A percentile compares a stretch with the other conserved stretches of the same genome.
Conservation (phyloP, 2,329 filamentous ascomycete genomes). For the Colletotrichum somersetense region DNA sequence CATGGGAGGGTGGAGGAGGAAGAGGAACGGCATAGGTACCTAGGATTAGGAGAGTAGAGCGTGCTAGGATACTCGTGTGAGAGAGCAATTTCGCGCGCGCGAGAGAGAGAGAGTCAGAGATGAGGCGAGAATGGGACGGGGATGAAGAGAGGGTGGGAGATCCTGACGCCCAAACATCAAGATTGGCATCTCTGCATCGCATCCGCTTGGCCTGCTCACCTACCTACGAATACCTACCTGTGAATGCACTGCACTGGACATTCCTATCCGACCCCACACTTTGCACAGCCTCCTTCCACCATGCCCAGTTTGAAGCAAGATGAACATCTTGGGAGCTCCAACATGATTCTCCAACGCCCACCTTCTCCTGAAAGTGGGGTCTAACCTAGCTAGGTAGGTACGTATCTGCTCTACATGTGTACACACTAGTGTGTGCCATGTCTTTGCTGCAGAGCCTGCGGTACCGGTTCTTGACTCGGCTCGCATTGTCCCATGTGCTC, state of each 20-base stretch:
- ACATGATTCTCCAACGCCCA: constrained; percentile 37
- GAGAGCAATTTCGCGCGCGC: neutral
- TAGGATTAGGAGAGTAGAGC: neutral
- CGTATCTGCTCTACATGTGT: too few species aligned
- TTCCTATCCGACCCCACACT: constrained; percentile 41
- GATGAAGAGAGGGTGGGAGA: neutral
- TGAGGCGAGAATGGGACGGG: neutral
- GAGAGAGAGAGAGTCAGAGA: neutral
- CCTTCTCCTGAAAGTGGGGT: constrained; percentile 41
- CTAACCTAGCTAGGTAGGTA: too few species aligned
- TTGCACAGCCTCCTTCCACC: constrained; percentile 42
- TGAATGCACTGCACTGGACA: constrained; percentile 29
- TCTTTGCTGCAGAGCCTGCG: constrained; percentile 32
- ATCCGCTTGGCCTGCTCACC: constrained; percentile 22
- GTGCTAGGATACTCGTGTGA: constrained; percentile 4
- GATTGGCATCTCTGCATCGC: constrained; percentile 29
- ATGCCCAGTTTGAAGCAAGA: constrained; percentile 42
- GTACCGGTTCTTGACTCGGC: constrained; percentile 36
- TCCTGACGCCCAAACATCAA: constrained; percentile 13
- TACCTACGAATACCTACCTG: neutral
- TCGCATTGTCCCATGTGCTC: constrained; percentile 19
- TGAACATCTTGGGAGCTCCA: constrained; percentile 40
- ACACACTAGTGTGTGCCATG: neutral
- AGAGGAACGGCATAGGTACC: neutral
- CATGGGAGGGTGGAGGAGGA: neutral